Evolutionary conservation across 805 yeast species (phyloP).

Genomic region (Myxozyma sirexii): DNA sequence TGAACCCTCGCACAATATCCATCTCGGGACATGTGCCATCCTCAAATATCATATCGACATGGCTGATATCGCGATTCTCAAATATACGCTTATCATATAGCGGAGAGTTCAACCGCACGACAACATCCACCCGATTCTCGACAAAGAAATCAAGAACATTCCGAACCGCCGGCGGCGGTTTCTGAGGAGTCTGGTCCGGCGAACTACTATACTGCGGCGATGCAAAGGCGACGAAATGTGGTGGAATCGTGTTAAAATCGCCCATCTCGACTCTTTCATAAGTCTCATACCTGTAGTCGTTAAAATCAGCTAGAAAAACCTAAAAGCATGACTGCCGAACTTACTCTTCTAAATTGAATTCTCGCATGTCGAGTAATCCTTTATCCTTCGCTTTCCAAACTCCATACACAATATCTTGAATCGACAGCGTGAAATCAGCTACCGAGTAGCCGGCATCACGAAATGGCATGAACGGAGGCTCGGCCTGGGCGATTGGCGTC

Average conservation of each 20-base stretch:
- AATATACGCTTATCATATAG: slow-evolving; percentile 85
- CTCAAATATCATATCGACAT: slow-evolving; percentile 93
- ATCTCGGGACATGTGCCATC: slow-evolving; percentile 98
- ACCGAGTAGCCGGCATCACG: slow-evolving; percentile 97
- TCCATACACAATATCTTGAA: slow-evolving; percentile 94
- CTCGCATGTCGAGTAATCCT: slow-evolving; percentile 80
- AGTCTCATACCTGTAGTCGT: slow-evolving; percentile 53
- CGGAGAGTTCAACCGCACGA: slow-evolving; percentile 89
- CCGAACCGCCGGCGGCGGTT: slow-evolving; percentile 50
- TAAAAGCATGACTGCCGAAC: background rate
- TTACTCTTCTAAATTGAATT: slow-evolving; percentile 88
- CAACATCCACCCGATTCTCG: slow-evolving; percentile 75
- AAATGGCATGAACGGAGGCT: slow-evolving; percentile 92
- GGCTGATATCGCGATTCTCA: slow-evolving; percentile 79
- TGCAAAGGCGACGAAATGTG: slow-evolving; percentile 96
- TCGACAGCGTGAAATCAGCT: slow-evolving; percentile 90
- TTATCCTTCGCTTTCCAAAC: slow-evolving; percentile 97
- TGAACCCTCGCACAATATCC: slow-evolving; percentile 87
- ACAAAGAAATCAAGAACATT: slow-evolving; percentile 79
- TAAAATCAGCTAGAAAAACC: too few species aligned
- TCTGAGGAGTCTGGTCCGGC: slow-evolving; percentile 37
- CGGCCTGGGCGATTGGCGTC: slow-evolving; percentile 89
- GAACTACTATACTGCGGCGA: slow-evolving; percentile 65
- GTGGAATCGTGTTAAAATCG: slow-evolving; percentile 87
- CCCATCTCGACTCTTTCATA: slow-evolving; percentile 97